Evolutionary conservation across 805 yeast species (phyloP).

Genomic region (Myxozyma monticola): DNA sequence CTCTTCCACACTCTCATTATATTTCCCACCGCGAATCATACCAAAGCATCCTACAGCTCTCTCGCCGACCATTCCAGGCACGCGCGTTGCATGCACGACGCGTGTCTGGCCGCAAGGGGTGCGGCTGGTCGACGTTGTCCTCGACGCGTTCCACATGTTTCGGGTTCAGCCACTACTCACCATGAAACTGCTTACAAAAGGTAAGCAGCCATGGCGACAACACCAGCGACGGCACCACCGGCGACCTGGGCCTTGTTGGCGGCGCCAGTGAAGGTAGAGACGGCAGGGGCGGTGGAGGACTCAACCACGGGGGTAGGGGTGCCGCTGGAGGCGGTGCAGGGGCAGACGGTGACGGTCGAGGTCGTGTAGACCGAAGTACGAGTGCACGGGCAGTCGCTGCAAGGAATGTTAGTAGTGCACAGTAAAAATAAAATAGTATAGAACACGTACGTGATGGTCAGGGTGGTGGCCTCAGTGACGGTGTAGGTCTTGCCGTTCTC

Average conservation of each 20-base stretch:
- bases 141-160: not conserved
- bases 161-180: not conserved
- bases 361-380: slow-evolving; percentile 44
- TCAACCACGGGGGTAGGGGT: slow-evolving; percentile 33
- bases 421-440: not conserved
- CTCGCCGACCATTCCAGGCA: not conserved
- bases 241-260: slow-evolving; percentile 36
- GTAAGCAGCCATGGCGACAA: slow-evolving; percentile 44
- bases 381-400: slow-evolving; percentile 78
- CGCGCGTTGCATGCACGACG: not conserved
- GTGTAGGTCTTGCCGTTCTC: slow-evolving; percentile 70
- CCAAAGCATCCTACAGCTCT: not conserved
- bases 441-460: slow-evolving; percentile 60
- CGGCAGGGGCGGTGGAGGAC: slow-evolving; percentile 28
- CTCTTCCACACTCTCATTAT: slow-evolving; percentile 1
- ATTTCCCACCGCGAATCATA: not conserved
- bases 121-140: not conserved
- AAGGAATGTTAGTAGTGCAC: not conserved
- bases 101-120: not conserved
- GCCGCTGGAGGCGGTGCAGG: slow-evolving; percentile 31
- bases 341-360: slow-evolving; percentile 38
- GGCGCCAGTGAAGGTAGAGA: slow-evolving; percentile 34
- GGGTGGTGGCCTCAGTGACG: slow-evolving; percentile 75
- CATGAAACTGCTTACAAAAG: slow-evolving; percentile 26
- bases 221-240: slow-evolving; percentile 51